Base-by-base conservation (phyloP, 768 basidiomycete species). In the Kwoniella pini region DNA sequence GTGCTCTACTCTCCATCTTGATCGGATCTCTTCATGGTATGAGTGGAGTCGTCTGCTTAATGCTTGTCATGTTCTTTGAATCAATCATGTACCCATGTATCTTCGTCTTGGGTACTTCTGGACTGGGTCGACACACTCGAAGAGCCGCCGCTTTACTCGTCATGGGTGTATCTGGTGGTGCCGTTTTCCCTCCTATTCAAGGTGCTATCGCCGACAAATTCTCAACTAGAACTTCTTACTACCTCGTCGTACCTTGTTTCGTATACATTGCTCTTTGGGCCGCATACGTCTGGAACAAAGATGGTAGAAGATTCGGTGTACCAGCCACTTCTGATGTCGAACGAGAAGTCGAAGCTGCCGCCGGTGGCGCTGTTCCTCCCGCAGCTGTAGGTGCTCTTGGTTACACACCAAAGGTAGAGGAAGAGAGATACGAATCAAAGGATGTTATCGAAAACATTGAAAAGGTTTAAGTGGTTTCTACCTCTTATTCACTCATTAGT, bases 1-100 rank as follows among this genome's bases (percentile, higher is more conserved):
- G 86, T 72, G 81, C 79, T 38, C 44, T 83, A 30, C 85, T 87
- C 70, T 80, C 81, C 52, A 71, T 88, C 57, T 77, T 82, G 49
- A 79, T 84, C 46, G 81, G 85, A 10, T 80, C 83, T 24, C 71
- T 84, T 7, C 78, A 81, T 7, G 86, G 87, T 13, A 79, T 80
- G 53, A 79, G 82, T 4, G 88, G 84, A 31, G 78, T 89, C 40
- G 84, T 81, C 10, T 86, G 83, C 77, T 72, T 88, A 33, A 88
- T 87, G 70, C 71, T 80, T 56, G 77, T 88, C 55, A 87, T 88
- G 82, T 87, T 86, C 81, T 87, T 87, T 72, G 87, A 88, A 77
- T 87, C 86, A n/a, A 67, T 72, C 63, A 70, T 62, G 64, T 65
- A 60, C 60, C 63, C 54, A 19, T 44, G 71, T 28, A 88, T 88